Base-by-base conservation (phyloP, 2,329 filamentous ascomycete species). In the Akanthomyces uredinophilus region DNA sequence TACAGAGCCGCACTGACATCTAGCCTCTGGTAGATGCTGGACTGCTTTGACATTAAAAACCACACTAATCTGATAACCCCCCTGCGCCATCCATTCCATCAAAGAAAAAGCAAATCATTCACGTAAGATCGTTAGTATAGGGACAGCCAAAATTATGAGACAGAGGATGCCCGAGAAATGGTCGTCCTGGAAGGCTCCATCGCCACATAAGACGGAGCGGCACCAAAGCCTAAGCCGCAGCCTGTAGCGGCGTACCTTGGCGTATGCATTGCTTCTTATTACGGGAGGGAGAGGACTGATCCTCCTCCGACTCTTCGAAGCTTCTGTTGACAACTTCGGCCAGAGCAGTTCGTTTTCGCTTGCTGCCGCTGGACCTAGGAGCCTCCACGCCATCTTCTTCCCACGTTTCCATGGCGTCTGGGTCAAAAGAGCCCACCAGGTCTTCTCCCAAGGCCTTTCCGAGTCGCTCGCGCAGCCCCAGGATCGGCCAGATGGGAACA, bases 391-490 rank as follows among this genome's bases (percentile, higher is more conserved):
- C 67, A 1, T 76, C 73, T 5, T 72, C 70, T 57, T 79, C 75
- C 74, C 78, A 83, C 1, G 77, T 80, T 61, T 82, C 78, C 55
- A 83, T 79, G 18, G 72, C 68, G 7, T 73, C 69, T 0, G 68
- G 63, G 56, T 79, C 72, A 54, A 78, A 74, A 2, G 63, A 55
- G 1, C 82, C 82, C 4, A 83, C 79, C 14, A 84, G 66, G 4
- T 83, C 81, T 20, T 72, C 70, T 8, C 83, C 83, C 0, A 86
- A 71, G 3, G 81, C 83, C 64, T 78, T 77, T 44, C 81, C 81
- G 0, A 86, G 73, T 6, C 83, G 78, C 68, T 85, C 82, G 63
- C 80, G 79, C 7, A 86, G 75, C 4, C 83, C 83, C 0, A 83
- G 68, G 6, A 84, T 75, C 0, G 83, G 83, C 81, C 81, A 85